Evolutionary conservation across 495 filamentous ascomycete genomes (phyloP).

Genomic region (Entonaema liquescens): DNA sequence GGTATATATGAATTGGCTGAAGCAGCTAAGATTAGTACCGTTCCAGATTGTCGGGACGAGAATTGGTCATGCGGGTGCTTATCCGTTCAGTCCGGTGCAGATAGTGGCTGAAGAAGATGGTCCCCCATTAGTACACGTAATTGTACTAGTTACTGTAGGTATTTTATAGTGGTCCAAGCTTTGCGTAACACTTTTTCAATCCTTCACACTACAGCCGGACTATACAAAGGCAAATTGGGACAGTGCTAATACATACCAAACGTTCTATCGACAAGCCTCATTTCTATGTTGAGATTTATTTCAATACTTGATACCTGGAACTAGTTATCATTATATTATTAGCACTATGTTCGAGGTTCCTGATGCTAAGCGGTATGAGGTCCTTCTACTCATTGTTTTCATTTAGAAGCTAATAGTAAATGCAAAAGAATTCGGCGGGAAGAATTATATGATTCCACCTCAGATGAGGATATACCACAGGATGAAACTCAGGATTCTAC

Average conservation of each 20-base stretch:
- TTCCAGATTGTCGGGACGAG: slow-evolving; percentile 31
- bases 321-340: not conserved
- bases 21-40: slow-evolving; percentile 24
- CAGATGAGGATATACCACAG: slow-evolving; percentile 35
- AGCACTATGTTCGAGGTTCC: slow-evolving; percentile 61
- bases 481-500: slow-evolving; percentile 42
- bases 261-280: not conserved
- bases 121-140: not conserved
- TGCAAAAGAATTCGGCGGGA: slow-evolving; percentile 58
- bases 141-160: not conserved
- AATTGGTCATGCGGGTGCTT: slow-evolving; percentile 20
- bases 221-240: too few relatives aligned
- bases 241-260: not conserved
- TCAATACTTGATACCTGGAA: not conserved
- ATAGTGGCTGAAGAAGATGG: slow-evolving; percentile 9
- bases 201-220: not conserved
- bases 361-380: slow-evolving; percentile 60
- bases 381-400: not conserved
- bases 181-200: not conserved
- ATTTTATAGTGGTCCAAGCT: slow-evolving; percentile 25
- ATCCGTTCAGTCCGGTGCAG: slow-evolving; percentile 15
- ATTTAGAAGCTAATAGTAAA: slow-evolving; percentile 25
- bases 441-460: slow-evolving; percentile 56
- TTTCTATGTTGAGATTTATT: not conserved
- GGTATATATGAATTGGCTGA: slow-evolving; percentile 7